A percentile compares a stretch with the other conserved stretches of the same genome.
Evolutionary conservation across 129 eudicot genomes (phyloP).

Genomic region (Tagetes patula): DNA sequence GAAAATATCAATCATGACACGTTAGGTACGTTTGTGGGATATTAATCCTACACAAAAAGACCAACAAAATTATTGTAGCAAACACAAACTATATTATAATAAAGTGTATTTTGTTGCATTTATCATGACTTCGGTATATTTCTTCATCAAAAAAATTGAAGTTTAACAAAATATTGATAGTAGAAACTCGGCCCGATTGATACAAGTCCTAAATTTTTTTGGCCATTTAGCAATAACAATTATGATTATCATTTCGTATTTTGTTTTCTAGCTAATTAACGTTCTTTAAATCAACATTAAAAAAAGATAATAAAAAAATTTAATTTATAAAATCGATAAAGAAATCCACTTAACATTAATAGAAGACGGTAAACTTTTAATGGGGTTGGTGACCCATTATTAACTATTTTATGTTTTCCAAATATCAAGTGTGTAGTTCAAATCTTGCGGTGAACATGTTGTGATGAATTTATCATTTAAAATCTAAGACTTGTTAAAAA

Average conservation of each 20-base stretch:
- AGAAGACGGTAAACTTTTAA: no score
- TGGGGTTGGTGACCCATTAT: no score
- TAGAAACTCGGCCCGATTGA: background rate
- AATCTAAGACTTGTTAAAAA: no score
- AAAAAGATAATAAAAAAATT: background rate
- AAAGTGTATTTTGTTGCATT: background rate
- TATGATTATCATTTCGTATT: background rate
- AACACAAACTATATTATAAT: background rate
- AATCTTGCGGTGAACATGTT: no score
- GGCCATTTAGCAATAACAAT: background rate
- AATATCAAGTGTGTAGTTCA: no score
- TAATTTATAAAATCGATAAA: background rate
- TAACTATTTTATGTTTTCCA: no score
- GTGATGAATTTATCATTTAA: no score
- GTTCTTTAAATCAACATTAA: background rate
- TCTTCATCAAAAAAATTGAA: background rate
- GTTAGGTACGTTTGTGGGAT: conserved; percentile 15
- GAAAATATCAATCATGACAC: conserved; percentile 4
- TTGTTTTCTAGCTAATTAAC: background rate
- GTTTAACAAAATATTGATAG: background rate
- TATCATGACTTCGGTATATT: background rate
- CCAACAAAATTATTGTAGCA: background rate
- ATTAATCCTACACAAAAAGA: conserved; percentile 1
- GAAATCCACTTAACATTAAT: background rate
- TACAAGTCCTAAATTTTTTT: background rate